A percentile compares a stretch with the other conserved stretches of the same genome.
These are phyloP conservation scores for Alternaria ethzedia DNA, from an alignment of 2,329 filamentous ascomycete species.

Conservation along the genomic window DNA sequence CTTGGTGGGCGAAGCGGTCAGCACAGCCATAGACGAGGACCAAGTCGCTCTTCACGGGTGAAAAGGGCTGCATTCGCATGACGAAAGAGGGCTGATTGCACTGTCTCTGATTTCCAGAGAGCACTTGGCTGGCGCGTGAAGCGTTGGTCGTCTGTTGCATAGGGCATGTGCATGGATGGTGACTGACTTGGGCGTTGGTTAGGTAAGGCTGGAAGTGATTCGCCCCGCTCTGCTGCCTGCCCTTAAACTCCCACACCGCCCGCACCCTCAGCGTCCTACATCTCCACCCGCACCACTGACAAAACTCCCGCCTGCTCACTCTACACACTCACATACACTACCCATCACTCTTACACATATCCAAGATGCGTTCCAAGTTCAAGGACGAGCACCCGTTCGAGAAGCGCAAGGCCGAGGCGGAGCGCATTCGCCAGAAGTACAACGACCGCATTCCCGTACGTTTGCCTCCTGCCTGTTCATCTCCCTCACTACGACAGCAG, in stretches of 20 bases:
- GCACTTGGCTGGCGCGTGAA: constrained; percentile 18
- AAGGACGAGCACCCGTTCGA: constrained; percentile 99
- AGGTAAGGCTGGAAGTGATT: constrained; percentile 23
- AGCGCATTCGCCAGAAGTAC: constrained; percentile 99
- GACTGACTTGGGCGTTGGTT: constrained; percentile 15
- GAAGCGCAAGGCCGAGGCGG: constrained; percentile 99
- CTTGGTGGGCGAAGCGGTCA: constrained; percentile 30
- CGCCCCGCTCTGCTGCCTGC: constrained; percentile 41
- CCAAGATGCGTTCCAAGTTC: constrained; percentile 94
- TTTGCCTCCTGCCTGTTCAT: constrained; percentile 35
- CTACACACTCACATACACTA: constrained; percentile 17
- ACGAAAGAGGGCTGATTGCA: constrained; percentile 11
- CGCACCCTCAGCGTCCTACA: constrained; percentile 32
- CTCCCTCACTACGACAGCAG: constrained; percentile 4
- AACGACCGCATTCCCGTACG: constrained; percentile 96
- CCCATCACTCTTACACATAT: constrained; percentile 11
- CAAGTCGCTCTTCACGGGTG: constrained; percentile 19
- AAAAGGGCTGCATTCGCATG: constrained; percentile 30
- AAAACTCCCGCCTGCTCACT: constrained; percentile 8
- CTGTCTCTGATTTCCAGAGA: constrained; percentile 16
- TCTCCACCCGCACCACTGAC: constrained; percentile 29
- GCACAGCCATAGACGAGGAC: constrained; percentile 41
- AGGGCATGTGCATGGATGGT: neutral
- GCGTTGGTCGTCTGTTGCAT: constrained; percentile 7
- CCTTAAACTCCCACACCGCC: constrained; percentile 43